Conservation (phyloP, 2,329 filamentous ascomycete species). For the Didymella segeticola region DNA sequence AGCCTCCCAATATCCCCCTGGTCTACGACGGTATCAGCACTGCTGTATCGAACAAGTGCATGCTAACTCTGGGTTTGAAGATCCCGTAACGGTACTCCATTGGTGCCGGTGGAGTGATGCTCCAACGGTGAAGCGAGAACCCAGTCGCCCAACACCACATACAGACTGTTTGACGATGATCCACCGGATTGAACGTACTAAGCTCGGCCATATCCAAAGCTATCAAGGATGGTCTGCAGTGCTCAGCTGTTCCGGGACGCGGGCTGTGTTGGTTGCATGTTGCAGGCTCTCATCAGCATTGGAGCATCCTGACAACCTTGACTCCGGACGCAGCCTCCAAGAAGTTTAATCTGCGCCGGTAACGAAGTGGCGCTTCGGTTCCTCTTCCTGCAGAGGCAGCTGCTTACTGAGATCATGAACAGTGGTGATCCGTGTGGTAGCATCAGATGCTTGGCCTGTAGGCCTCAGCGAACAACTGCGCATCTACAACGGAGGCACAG, state of each 20-base stretch:
- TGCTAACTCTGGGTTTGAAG: conserved; percentile 4
- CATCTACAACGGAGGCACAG: conserved; percentile 4
- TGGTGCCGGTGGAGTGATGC: conserved; percentile 19
- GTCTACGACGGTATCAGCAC: neutral
- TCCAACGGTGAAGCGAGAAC: conserved; percentile 26
- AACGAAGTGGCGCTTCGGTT: conserved; percentile 6
- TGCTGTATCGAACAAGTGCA: neutral
- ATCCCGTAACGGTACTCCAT: conserved; percentile 13
- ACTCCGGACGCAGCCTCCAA: conserved; percentile 35
- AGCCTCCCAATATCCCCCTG: conserved; percentile 15
- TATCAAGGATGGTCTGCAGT: conserved; percentile 23
- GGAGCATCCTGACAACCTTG: conserved; percentile 26
- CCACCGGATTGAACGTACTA: conserved; percentile 26
- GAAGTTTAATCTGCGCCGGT: conserved; percentile 10
- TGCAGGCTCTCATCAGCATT: conserved; percentile 31
- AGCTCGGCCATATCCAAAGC: conserved; percentile 24
- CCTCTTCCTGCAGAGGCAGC: conserved; percentile 2
- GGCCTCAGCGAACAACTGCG: conserved; percentile 6
- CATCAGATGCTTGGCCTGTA: conserved; percentile 13
- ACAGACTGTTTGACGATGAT: conserved; percentile 27
- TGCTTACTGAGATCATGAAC: conserved; percentile 19
- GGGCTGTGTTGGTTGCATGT: conserved; percentile 25
- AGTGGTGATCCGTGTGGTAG: conserved; percentile 10
- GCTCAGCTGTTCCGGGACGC: conserved; percentile 29
- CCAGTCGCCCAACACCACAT: conserved; percentile 25